phyloP scores from a whole-genome alignment of 345 rosid genomes.

The Salix brachista region DNA sequence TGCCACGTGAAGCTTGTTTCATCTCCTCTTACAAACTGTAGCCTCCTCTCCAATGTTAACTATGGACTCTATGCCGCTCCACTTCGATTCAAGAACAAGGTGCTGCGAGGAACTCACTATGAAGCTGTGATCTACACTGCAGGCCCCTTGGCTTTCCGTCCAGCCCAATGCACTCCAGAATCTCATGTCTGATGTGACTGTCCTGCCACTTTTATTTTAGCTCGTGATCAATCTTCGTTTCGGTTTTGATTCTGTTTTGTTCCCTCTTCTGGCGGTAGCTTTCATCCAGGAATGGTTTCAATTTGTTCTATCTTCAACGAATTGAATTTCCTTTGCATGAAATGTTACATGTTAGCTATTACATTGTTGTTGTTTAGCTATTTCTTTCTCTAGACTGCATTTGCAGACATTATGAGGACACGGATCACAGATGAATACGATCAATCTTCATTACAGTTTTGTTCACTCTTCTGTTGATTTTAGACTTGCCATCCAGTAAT shows the following conservation, averaged over 20 bases:
- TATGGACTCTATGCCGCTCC: conserved; percentile 62
- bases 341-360: background rate
- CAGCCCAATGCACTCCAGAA: conserved; percentile 49
- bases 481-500: background rate
- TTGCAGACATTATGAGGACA: background rate
- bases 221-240: background rate
- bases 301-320: conserved; percentile 10
- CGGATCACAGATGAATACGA: background rate
- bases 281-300: background rate
- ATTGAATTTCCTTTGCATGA: background rate
- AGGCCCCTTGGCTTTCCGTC: conserved; percentile 88
- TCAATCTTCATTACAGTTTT: background rate
- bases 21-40: conserved; percentile 62
- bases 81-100: conserved; percentile 55
- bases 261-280: background rate
- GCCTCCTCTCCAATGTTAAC: conserved; percentile 63
- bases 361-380: background rate
- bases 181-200: conserved; percentile 20
- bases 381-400: background rate
- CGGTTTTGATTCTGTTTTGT: conserved; percentile 3
- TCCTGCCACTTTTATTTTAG: background rate
- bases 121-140: conserved; percentile 67
- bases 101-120: conserved; percentile 32
- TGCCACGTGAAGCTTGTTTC: conserved; percentile 76
- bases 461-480: background rate